Conservation (phyloP, 2,329 filamentous ascomycete species). For the Hypoxylon sp. region DNA sequence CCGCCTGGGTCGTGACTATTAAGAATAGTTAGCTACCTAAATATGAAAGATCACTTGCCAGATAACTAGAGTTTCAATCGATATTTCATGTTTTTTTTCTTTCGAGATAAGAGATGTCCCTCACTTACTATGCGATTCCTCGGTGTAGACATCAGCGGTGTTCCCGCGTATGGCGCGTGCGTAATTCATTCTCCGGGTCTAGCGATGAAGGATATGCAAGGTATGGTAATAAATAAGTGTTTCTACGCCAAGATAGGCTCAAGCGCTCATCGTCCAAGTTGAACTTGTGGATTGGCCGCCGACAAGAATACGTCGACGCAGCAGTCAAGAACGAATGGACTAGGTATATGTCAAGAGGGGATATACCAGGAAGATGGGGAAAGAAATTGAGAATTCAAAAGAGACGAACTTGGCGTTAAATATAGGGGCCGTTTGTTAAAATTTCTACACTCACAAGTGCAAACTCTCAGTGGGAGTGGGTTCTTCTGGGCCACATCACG, state of each 20-base stretch:
- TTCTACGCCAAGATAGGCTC: not conserved
- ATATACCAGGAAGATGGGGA: not conserved
- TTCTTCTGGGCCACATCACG: not conserved
- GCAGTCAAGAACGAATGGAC: not conserved
- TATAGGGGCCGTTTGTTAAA: not conserved
- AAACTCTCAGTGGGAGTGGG: not conserved
- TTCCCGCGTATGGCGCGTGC: not conserved
- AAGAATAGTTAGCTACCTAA: constrained; percentile 4
- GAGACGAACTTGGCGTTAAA: not conserved
- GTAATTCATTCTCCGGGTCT: not conserved
- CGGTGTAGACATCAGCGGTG: not conserved
- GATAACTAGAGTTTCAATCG: not conserved
- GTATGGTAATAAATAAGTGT: no score
- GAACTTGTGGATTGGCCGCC: not conserved
- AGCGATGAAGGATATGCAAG: not conserved
- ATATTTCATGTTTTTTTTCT: not conserved
- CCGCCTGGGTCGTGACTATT: constrained; percentile 1
- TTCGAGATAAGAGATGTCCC: not conserved
- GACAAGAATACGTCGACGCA: not conserved
- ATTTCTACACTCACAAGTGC: not conserved
- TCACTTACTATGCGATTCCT: not conserved
- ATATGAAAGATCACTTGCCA: not conserved
- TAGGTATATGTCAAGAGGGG: not conserved
- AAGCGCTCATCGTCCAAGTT: not conserved
- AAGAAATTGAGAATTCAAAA: not conserved